Percentiles rank a stretch among this genome's conserved stretches.
phyloP scores from a whole-genome alignment of 148 eudicot genomes.

The Rhododendron kiyosumense region DNA sequence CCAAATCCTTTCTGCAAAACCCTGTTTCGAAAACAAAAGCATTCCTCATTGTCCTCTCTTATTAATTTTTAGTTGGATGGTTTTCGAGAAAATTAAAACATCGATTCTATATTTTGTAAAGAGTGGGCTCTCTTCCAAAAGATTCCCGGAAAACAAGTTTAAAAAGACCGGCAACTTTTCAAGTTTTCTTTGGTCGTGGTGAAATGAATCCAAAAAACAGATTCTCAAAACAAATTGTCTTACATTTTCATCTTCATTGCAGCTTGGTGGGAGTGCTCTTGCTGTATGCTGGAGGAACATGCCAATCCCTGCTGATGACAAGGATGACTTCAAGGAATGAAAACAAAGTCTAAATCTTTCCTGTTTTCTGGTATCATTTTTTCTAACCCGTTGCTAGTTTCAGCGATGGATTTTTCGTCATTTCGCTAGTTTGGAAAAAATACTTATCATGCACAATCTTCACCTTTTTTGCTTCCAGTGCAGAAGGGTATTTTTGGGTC shows the following conservation, averaged over 20 bases:
- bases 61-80: neutral
- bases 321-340: conserved; percentile 92
- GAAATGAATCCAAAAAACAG: neutral
- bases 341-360: neutral
- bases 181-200: neutral
- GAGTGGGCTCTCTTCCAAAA: neutral
- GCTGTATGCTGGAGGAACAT: conserved; percentile 95
- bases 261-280: conserved; percentile 98
- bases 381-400: neutral
- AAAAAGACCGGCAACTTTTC: neutral
- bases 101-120: neutral
- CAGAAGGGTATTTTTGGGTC: neutral
- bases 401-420: neutral
- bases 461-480: neutral
- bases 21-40: neutral
- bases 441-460: neutral
- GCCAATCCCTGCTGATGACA: conserved; percentile 80
- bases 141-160: neutral
- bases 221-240: neutral
- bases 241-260: conserved; percentile 15
- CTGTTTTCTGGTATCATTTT: neutral
- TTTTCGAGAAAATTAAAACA: neutral
- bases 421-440: neutral
- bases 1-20: neutral
- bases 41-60: neutral